These are phyloP conservation scores for Ustilago sp. DNA, from an alignment of 1,284 basidiomycete species.

Conservation along the genomic window DNA sequence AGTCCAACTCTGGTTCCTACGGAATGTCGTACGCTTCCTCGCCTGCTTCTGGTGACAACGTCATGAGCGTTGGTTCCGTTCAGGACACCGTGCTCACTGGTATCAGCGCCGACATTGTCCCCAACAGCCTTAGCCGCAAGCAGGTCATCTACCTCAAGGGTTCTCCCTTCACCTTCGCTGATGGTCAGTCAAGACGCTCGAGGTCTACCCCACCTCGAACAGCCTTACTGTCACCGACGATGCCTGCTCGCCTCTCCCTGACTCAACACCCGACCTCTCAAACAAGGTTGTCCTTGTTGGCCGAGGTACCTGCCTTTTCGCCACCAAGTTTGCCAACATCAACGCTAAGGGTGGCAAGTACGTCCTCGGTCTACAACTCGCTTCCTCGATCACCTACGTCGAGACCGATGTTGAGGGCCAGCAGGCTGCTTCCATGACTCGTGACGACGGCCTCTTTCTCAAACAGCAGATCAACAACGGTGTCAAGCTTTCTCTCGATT, in stretches of 20 bases:
- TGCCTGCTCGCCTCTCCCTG: conserved; percentile 50
- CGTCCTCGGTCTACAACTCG: conserved; percentile 53
- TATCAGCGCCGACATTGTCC: conserved; percentile 41
- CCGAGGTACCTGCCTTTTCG: conserved; percentile 61
- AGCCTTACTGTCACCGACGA: conserved; percentile 51
- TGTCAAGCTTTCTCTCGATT: conserved; percentile 72
- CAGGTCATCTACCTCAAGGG: conserved; percentile 47
- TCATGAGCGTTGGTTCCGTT: conserved; percentile 64
- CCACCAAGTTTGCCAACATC: conserved; percentile 60
- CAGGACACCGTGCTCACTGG: conserved; percentile 64
- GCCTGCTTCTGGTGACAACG: conserved; percentile 69
- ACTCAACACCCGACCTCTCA: conserved; percentile 53
- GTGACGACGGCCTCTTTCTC: conserved; percentile 61
- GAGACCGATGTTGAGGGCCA: conserved; percentile 33
- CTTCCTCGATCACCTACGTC: conserved; percentile 65
- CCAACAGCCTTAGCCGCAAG: conserved; percentile 34
- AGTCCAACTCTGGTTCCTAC: conserved; percentile 70
- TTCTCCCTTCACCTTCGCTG: conserved; percentile 45
- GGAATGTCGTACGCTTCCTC: conserved; percentile 71
- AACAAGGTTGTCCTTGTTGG: conserved; percentile 56
- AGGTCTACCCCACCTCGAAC: conserved; percentile 51
- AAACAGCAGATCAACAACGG: conserved; percentile 71
- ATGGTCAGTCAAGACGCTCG: conserved; percentile 36
- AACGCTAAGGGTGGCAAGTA: conserved; percentile 69
- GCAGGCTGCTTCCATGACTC: conserved; percentile 51